A percentile compares a stretch with the other conserved stretches of the same genome.
Evolutionary conservation across 1,284 basidiomycete species (phyloP).

Genomic region (Moesziomyces parantarcticus): DNA sequence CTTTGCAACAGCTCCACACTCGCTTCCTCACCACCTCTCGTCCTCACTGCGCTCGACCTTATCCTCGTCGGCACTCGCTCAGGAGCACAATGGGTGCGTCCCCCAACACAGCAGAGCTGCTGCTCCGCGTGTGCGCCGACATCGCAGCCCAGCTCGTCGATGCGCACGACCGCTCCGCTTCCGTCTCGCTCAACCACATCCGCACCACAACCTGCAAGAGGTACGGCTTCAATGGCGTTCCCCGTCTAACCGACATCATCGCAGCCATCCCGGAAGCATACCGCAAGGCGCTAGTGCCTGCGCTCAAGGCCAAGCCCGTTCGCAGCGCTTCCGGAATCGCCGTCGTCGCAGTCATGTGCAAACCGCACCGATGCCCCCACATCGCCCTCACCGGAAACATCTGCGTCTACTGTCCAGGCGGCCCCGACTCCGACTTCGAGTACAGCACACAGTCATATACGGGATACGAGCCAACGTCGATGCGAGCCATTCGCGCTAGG

Average conservation of each 20-base stretch:
- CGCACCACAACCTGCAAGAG: slow-evolving; percentile 90
- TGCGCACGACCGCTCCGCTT: slow-evolving; percentile 76
- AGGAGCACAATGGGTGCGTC: slow-evolving; percentile 40
- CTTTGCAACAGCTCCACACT: not conserved
- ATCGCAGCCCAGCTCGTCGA: slow-evolving; percentile 94
- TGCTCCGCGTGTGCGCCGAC: slow-evolving; percentile 90
- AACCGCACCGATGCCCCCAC: slow-evolving; percentile 98
- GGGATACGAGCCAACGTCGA: slow-evolving; percentile 96
- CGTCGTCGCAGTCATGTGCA: slow-evolving; percentile 99
- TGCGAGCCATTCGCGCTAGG: slow-evolving; percentile 96
- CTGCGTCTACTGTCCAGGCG: slow-evolving; percentile 99
- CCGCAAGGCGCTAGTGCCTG: slow-evolving; percentile 89
- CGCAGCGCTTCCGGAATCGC: slow-evolving; percentile 98
- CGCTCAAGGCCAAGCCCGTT: slow-evolving; percentile 91
- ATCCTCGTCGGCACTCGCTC: not conserved
- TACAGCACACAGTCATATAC: slow-evolving; percentile 98
- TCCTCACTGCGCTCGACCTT: not conserved
- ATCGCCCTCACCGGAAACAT: slow-evolving; percentile 99
- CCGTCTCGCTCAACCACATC: slow-evolving; percentile 86
- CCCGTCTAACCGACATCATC: slow-evolving; percentile 95
- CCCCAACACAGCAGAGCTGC: slow-evolving; percentile 80
- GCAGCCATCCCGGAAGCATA: slow-evolving; percentile 97
- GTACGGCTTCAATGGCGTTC: slow-evolving; percentile 84
- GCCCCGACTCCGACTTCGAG: slow-evolving; percentile 99
- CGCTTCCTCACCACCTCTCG: not conserved